phyloP scores from a whole-genome alignment of 352 stramenopile genomes.

The Aphanomyces astaci region DNA sequence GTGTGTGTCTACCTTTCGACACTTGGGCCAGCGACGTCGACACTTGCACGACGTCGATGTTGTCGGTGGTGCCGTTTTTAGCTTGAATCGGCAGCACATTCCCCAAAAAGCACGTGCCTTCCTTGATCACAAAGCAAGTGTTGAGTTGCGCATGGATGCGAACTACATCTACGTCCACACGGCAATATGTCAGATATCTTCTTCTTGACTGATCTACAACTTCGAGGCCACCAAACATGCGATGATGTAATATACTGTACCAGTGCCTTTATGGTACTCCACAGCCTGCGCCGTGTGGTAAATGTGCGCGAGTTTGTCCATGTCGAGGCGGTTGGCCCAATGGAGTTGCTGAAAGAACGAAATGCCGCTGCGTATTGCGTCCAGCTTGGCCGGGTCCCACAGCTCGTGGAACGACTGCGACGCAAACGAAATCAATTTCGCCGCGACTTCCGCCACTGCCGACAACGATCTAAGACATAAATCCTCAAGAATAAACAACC shows the following conservation, averaged over 20 bases:
- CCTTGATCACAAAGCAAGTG: constrained; percentile 11
- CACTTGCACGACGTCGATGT: constrained; percentile 1
- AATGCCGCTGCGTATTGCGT: neutral
- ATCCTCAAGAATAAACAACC: too few relatives aligned
- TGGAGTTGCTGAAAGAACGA: constrained; percentile 10
- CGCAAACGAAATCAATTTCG: constrained; percentile 21
- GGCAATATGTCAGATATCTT: too few relatives aligned
- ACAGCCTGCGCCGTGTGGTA: constrained; percentile 4
- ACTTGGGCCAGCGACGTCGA: constrained; percentile 12
- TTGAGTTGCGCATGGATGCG: neutral
- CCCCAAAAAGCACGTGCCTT: constrained; percentile 1
- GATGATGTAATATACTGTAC: too few relatives aligned
- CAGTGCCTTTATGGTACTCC: constrained; percentile 7
- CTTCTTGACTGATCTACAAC: too few relatives aligned
- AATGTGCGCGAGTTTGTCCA: constrained; percentile 13
- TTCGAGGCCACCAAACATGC: too few relatives aligned
- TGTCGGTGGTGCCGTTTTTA: neutral
- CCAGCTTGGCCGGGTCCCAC: constrained; percentile 2
- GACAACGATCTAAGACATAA: constrained; percentile 1
- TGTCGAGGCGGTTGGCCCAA: constrained; percentile 13
- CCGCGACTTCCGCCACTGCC: constrained; percentile 14
- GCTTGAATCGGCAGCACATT: neutral
- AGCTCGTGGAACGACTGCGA: constrained; percentile 18
- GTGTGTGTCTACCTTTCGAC: constrained; percentile 7
- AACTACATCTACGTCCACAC: constrained; percentile 10